Evolutionary conservation across 805 yeast genomes (phyloP), one percentile per base, ranked within the genome.

Genomic region (Cyberlindnera bimundalis): DNA sequence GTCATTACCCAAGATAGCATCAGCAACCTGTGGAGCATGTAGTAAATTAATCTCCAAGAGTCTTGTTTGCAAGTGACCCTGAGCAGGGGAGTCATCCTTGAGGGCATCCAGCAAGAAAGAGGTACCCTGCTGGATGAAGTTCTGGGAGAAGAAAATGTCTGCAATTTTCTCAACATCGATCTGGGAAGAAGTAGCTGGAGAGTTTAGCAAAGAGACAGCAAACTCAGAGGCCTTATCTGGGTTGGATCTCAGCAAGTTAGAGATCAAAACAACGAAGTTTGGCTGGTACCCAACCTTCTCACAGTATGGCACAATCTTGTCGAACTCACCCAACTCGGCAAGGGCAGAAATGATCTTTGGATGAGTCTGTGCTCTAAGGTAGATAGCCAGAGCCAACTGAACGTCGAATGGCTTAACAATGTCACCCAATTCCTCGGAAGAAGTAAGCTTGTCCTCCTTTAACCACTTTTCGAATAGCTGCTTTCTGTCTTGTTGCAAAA

Each of bases 1-100:
- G 46, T 82, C 81, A 65, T 91, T 93, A 46, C 97, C 96, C 56
- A 93, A 74, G 52, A 93, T 93, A 16, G 99, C 99, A 66, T 93
- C 99, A 31, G 99, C 99, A 42, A 93, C 99, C 73, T 93, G 99
- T 37, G 99, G 99, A 14, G 99, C 99, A 62, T 90, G 95, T 60
- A 87, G 65, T 61, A 93, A 73, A 65, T 93, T 93, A 52, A 87
- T 88, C 67, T 93, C 99, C 52, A 93, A 76, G 37, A 93, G 78
- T 58, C 95, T 80, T 8, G 99, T 93, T 73, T 93, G 99, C 59
- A 93, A 73, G 58, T 89, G 96, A 14, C 96, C 97, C 60, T 93
- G 96, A 48, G 90, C 84, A 29, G 98, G 97, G 28, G 82, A 74
- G 66, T 93, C 96, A 48, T 82, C 85, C 70, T 93, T 93, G 61